A percentile compares a stretch with the other conserved stretches of the same genome.
phyloP scores from a whole-genome alignment of 1,284 basidiomycete species.

The Cryptococcus maquisensis region DNA sequence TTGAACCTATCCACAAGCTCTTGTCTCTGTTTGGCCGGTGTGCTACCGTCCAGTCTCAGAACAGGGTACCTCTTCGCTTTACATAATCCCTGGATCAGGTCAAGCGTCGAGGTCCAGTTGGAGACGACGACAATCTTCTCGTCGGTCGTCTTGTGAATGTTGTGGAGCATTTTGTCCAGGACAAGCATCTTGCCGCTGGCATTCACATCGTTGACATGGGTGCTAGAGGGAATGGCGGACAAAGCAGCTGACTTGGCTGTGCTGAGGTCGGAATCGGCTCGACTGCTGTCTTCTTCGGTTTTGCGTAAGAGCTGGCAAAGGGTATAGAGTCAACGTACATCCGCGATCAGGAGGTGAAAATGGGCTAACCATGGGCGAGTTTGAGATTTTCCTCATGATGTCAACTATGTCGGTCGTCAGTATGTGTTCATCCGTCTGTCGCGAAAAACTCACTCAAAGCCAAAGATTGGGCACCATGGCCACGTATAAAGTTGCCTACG shows the following conservation, averaged over 20 bases:
- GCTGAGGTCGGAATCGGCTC: slow-evolving; percentile 13
- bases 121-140: slow-evolving; percentile 93
- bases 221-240: slow-evolving; percentile 61
- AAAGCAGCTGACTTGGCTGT: slow-evolving; percentile 58
- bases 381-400: slow-evolving; percentile 80
- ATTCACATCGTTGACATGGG: slow-evolving; percentile 64
- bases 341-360: neutral
- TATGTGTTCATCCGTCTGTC: neutral
- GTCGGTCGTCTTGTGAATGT: slow-evolving; percentile 63
- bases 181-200: slow-evolving; percentile 79
- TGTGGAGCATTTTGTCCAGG: slow-evolving; percentile 66
- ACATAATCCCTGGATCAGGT: slow-evolving; percentile 84
- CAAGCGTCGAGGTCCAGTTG: slow-evolving; percentile 84
- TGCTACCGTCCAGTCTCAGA: slow-evolving; percentile 84
- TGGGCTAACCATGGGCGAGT: slow-evolving; percentile 65
- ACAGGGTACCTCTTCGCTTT: slow-evolving; percentile 70
- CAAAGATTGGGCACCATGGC: slow-evolving; percentile 73
- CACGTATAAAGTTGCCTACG: slow-evolving; percentile 58
- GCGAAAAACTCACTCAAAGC: slow-evolving; percentile 61
- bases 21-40: slow-evolving; percentile 72
- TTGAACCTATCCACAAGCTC: slow-evolving; percentile 50
- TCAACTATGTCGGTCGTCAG: slow-evolving; percentile 29
- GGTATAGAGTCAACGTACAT: neutral
- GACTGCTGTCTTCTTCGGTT: slow-evolving; percentile 52
- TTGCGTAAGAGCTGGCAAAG: slow-evolving; percentile 62